A percentile compares a stretch with the other conserved stretches of the same genome.
phyloP scores from a whole-genome alignment of 148 eudicot species.

The Chenopodium album region DNA sequence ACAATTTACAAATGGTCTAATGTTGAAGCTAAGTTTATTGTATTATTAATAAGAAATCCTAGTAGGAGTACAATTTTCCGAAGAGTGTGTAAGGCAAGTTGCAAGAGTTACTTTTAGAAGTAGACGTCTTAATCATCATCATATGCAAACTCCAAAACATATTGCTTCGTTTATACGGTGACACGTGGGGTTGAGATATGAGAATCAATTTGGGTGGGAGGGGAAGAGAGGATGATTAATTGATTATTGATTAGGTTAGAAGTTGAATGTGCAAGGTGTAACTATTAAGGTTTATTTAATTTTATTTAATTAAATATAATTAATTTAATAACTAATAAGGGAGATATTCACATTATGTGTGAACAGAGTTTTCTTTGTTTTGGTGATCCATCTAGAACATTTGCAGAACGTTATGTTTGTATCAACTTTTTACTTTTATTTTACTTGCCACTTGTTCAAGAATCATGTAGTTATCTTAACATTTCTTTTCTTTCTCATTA shows the following conservation, averaged over 20 bases:
- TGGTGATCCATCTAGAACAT: slow-evolving; percentile 17
- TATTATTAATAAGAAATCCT: no score
- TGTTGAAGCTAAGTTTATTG: no score
- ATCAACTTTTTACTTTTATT: neutral
- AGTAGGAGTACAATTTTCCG: neutral
- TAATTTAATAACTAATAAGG: neutral
- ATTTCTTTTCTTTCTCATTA: neutral
- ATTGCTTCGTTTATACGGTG: slow-evolving; percentile 23
- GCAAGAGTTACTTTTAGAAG: neutral
- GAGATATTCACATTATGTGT: slow-evolving; percentile 23
- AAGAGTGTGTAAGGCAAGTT: neutral
- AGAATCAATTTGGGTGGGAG: slow-evolving; percentile 15
- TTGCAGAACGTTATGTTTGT: neutral
- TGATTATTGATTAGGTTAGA: slow-evolving; percentile 9
- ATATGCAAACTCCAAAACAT: neutral
- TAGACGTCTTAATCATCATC: neutral
- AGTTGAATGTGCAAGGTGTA: slow-evolving; percentile 26
- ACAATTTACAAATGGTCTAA: neutral
- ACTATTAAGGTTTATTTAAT: neutral
- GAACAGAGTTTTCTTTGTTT: neutral
- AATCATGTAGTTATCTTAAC: neutral
- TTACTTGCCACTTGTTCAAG: slow-evolving; percentile 19
- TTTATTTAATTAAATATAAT: no score
- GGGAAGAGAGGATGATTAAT: neutral
- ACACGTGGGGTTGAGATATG: slow-evolving; percentile 20